A percentile compares a stretch with the other conserved stretches of the same genome.
Evolutionary conservation across 1,284 basidiomycete genomes (phyloP).

Genomic region (Leccinum solheimii): DNA sequence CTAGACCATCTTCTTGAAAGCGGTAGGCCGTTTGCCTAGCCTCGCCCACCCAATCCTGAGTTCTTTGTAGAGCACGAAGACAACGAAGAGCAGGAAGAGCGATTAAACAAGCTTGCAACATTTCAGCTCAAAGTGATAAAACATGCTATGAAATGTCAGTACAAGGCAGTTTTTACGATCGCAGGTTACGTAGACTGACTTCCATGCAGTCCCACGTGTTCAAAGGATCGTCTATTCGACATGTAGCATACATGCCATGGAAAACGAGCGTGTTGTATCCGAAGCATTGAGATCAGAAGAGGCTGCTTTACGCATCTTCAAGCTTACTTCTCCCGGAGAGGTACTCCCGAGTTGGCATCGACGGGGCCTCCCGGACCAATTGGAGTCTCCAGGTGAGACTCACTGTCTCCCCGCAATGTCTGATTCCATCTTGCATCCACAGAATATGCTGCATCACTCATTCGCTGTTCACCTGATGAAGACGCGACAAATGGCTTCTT

Average conservation of each 20-base stretch:
- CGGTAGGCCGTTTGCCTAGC: slow-evolving; percentile 41
- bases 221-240: slow-evolving; percentile 93
- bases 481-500: slow-evolving; percentile 96
- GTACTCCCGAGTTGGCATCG: slow-evolving; percentile 81
- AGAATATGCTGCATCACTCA: slow-evolving; percentile 67
- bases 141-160: slow-evolving; percentile 90
- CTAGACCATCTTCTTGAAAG: slow-evolving; percentile 80
- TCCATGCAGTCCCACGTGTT: slow-evolving; percentile 55
- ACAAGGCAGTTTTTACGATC: slow-evolving; percentile 26
- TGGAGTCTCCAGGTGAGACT: slow-evolving; percentile 35
- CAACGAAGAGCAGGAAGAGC: slow-evolving; percentile 53
- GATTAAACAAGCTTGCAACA: slow-evolving; percentile 77
- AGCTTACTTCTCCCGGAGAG: slow-evolving; percentile 60
- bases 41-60: not conserved
- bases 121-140: slow-evolving; percentile 94
- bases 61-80: slow-evolving; percentile 48
- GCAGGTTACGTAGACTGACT: slow-evolving; percentile 17
- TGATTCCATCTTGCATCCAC: slow-evolving; percentile 7
- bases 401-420: not conserved
- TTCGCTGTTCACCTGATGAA: slow-evolving; percentile 84
- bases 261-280: slow-evolving; percentile 88
- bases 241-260: slow-evolving; percentile 87
- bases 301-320: slow-evolving; percentile 59
- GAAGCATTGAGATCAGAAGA: slow-evolving; percentile 71
- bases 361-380: slow-evolving; percentile 68